Conservation (phyloP, 192 early-diverging fungal genomes). For the Thamnidium elegans region DNA sequence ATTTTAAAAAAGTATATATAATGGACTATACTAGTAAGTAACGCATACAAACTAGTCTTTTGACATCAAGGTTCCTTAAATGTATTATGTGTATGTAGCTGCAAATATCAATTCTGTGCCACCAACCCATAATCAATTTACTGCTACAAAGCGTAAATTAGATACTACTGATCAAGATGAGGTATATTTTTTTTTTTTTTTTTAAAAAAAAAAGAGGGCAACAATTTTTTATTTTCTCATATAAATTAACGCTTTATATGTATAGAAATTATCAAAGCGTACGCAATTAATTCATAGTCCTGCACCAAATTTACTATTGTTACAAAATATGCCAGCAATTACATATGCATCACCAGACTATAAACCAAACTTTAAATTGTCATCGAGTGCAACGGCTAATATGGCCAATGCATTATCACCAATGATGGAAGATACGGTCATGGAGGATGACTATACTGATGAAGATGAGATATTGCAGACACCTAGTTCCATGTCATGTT, state of each 20-base stretch:
- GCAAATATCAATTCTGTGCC: background rate
- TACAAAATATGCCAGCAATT: background rate
- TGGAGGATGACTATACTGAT: slow-evolving; percentile 10
- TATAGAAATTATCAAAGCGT: no score
- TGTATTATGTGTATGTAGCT: background rate
- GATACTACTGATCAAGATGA: background rate
- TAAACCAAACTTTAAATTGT: background rate
- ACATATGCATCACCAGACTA: background rate
- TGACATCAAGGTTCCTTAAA: no score
- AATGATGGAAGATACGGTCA: background rate
- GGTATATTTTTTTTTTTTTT: background rate
- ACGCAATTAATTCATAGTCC: no score
- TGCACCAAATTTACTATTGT: no score
- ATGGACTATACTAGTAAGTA: no score
- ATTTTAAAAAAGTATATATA: no score
- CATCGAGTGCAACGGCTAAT: background rate
- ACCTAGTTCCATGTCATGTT: background rate
- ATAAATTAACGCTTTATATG: no score
- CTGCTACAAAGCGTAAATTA: slow-evolving; percentile 4
- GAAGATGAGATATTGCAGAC: slow-evolving; percentile 12
- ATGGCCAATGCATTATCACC: background rate
- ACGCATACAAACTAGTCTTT: no score
- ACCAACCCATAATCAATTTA: background rate
- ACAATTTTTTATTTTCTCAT: no score
- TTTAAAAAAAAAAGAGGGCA: no score